Percentiles rank a stretch among this genome's conserved stretches.
phyloP scores from a whole-genome alignment of 352 stramenopile genomes.

The Phytophthora kernoviae region DNA sequence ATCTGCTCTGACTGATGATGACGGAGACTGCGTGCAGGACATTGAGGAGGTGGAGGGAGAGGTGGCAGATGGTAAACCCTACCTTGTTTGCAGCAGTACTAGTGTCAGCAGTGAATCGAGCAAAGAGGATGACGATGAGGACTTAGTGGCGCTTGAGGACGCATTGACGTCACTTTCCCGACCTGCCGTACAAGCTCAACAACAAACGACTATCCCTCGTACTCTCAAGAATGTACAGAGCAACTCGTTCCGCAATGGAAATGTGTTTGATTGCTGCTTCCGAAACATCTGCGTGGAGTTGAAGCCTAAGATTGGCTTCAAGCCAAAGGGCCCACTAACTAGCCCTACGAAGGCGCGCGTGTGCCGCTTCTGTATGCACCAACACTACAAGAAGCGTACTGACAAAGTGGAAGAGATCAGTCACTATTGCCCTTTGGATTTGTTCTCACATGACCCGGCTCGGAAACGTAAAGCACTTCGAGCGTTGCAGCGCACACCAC shows the following conservation, averaged over 20 bases:
- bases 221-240: slow-evolving; percentile 32
- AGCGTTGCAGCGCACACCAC: slow-evolving; percentile 76
- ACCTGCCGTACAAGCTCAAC: slow-evolving; percentile 5
- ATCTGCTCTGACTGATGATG: slow-evolving; percentile 45
- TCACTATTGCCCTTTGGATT: slow-evolving; percentile 80
- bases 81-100: slow-evolving; percentile 32
- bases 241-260: slow-evolving; percentile 47
- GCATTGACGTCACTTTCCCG: slow-evolving; percentile 9
- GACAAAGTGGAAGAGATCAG: slow-evolving; percentile 86
- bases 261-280: slow-evolving; percentile 87
- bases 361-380: slow-evolving; percentile 90
- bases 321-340: slow-evolving; percentile 59
- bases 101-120: slow-evolving; percentile 36
- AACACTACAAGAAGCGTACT: slow-evolving; percentile 78
- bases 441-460: slow-evolving; percentile 72
- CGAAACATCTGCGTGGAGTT: slow-evolving; percentile 88
- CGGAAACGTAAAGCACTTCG: slow-evolving; percentile 66
- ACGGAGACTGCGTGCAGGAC: slow-evolving; percentile 19
- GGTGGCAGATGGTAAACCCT: slow-evolving; percentile 26
- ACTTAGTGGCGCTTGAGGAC: slow-evolving; percentile 17
- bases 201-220: slow-evolving; percentile 2
- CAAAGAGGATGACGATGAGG: slow-evolving; percentile 39
- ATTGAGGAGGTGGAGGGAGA: slow-evolving; percentile 22
- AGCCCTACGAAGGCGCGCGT: slow-evolving; percentile 63
- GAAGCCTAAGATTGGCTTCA: slow-evolving; percentile 88